A percentile compares a stretch with the other conserved stretches of the same genome.
Evolutionary conservation across 192 early-diverging fungal species (phyloP).

Genomic region (Lobosporangium transversale): DNA sequence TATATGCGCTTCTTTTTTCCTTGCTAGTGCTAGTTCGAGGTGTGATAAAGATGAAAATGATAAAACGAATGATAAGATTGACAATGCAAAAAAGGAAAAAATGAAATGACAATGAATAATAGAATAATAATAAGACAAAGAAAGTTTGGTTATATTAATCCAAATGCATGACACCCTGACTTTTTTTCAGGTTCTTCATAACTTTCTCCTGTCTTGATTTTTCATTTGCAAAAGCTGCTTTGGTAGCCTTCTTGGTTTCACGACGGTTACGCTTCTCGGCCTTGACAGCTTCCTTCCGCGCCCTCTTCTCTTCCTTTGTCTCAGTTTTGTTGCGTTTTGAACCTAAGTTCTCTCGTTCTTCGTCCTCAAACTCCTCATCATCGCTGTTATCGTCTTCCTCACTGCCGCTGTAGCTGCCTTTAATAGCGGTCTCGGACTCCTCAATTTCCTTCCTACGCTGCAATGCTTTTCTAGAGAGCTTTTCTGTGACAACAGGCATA

Average conservation of each 20-base stretch:
- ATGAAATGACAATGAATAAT: not conserved
- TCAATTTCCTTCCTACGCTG: conserved; percentile 31
- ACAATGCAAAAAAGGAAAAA: not conserved
- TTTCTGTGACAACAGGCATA: conserved; percentile 72
- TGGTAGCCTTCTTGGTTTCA: conserved; percentile 81
- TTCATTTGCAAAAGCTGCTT: conserved; percentile 82
- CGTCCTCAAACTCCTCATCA: conserved; percentile 49
- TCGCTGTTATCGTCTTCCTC: conserved; percentile 52
- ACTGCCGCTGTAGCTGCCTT: conserved; percentile 36
- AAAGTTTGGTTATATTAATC: conserved; percentile 21
- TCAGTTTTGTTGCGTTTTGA: conserved; percentile 81
- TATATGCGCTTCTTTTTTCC: too few species aligned
- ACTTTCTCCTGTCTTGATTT: conserved; percentile 66
- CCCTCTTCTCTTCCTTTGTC: conserved; percentile 92
- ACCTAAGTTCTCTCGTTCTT: conserved; percentile 71
- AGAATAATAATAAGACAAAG: not conserved
- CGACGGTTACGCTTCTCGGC: conserved; percentile 77
- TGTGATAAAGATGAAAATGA: too few species aligned
- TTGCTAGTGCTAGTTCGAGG: too few species aligned
- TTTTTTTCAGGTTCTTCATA: conserved; percentile 62
- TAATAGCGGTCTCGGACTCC: conserved; percentile 26
- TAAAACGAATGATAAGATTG: too few species aligned
- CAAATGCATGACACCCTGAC: conserved; percentile 59
- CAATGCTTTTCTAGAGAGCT: conserved; percentile 47
- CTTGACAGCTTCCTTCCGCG: conserved; percentile 88